Percentiles rank a stretch among this genome's conserved stretches.
These are phyloP conservation scores for Rhododendron ferrugineum DNA, from an alignment of 148 eudicot species.

Conservation along the genomic window DNA sequence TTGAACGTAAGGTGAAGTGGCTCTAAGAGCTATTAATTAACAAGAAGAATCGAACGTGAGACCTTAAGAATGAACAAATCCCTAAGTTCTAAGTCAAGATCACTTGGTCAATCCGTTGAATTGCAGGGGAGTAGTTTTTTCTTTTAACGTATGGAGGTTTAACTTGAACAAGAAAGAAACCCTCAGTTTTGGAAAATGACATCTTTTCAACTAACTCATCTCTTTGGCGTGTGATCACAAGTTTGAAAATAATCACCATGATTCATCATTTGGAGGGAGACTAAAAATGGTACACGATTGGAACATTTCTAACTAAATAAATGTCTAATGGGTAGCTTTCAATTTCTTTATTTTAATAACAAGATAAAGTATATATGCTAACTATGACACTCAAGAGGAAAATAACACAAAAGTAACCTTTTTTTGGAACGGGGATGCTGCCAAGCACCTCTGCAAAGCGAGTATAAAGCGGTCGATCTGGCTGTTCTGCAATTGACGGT, in stretches of 20 bases:
- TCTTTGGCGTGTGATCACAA: conserved; percentile 2
- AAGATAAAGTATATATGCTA: not conserved
- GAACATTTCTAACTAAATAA: conserved; percentile 10
- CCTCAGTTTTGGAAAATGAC: not conserved
- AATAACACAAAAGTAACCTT: not conserved
- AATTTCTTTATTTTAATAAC: not conserved
- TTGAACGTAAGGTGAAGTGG: not conserved
- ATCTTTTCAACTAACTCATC: not conserved
- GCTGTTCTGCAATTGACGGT: fast-evolving
- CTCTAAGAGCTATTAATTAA: too few species aligned
- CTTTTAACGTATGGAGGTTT: not conserved
- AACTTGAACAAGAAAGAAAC: not conserved
- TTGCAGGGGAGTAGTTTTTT: not conserved
- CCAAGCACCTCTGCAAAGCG: too few species aligned
- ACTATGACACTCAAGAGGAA: not conserved
- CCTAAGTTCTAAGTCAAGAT: not conserved
- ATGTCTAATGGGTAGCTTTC: conserved; percentile 3
- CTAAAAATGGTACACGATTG: not conserved
- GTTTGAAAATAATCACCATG: conserved; percentile 3
- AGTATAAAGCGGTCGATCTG: too few species aligned
- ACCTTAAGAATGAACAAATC: not conserved
- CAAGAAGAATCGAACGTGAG: too few species aligned
- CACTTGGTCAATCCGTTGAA: not conserved
- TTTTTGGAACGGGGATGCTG: not conserved
- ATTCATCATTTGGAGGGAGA: not conserved